These are phyloP conservation scores for Fusarium clavum DNA, from an alignment of 2,329 filamentous ascomycete species.

Conservation along the genomic window DNA sequence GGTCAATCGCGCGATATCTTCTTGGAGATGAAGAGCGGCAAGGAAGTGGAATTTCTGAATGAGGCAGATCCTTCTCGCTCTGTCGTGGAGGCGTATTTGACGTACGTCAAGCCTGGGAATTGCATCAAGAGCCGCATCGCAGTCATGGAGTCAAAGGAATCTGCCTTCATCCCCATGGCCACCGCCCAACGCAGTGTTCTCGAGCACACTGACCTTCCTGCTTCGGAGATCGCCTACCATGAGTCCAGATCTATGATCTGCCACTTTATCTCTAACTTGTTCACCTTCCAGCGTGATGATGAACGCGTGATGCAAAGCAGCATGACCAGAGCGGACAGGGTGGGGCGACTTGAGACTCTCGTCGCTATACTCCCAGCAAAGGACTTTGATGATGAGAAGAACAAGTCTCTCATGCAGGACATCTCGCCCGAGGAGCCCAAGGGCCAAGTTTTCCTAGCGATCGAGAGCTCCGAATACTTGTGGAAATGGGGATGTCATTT, in stretches of 20 bases:
- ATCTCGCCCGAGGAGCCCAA: conserved; percentile 56
- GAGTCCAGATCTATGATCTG: conserved; percentile 63
- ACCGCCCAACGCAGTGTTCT: conserved; percentile 34
- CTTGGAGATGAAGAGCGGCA: conserved; percentile 51
- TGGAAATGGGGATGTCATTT: conserved; percentile 68
- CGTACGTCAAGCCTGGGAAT: conserved; percentile 47
- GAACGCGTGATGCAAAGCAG: conserved; percentile 49
- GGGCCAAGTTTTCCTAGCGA: conserved; percentile 64
- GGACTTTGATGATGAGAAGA: conserved; percentile 53
- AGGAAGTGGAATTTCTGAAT: conserved; percentile 16
- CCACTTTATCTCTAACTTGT: conserved; percentile 60
- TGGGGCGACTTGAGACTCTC: conserved; percentile 45
- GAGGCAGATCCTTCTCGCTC: conserved; percentile 23
- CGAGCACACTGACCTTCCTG: conserved; percentile 43
- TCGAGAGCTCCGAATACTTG: conserved; percentile 55
- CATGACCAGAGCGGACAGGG: conserved; percentile 25
- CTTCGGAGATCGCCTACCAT: conserved; percentile 61
- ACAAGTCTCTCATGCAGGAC: conserved; percentile 62
- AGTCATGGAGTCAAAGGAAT: conserved; percentile 2
- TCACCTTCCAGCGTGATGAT: conserved; percentile 47
- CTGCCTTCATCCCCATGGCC: not conserved
- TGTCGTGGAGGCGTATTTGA: conserved; percentile 51
- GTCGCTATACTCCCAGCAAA: conserved; percentile 52
- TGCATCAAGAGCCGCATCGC: conserved; percentile 5
- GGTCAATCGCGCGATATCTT: conserved; percentile 70